Conservation (phyloP, 768 basidiomycete genomes). For the Xerocomellus amylosporus region DNA sequence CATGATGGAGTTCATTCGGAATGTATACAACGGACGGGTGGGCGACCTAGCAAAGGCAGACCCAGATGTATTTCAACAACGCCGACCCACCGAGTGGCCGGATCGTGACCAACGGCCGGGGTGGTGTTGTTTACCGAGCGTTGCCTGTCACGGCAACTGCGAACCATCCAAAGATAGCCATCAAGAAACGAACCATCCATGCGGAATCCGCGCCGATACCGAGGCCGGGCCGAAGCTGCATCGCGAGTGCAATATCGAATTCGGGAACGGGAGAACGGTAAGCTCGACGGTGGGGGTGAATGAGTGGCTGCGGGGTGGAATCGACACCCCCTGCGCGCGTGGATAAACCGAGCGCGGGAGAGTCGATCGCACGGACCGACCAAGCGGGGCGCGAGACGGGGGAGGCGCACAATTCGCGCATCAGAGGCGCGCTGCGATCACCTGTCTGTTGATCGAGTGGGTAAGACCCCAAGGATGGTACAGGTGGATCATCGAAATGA, state of each 20-base stretch:
- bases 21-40: not conserved
- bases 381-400: conserved; percentile 25
- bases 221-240: conserved; percentile 73
- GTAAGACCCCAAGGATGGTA: not conserved
- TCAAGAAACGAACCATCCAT: conserved; percentile 77
- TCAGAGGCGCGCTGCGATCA: conserved; percentile 11
- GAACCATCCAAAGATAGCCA: conserved; percentile 79
- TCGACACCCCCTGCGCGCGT: conserved; percentile 4
- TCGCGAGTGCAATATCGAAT: conserved; percentile 67
- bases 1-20: conserved; percentile 3
- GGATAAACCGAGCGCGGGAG: conserved; percentile 20
- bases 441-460: conserved; percentile 7
- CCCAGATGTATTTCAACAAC: not conserved
- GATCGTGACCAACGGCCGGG: not conserved
- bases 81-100: not conserved
- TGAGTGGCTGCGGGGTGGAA: conserved; percentile 9
- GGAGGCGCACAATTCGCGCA: conserved; percentile 15
- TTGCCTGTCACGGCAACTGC: conserved; percentile 52
- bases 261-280: conserved; percentile 44
- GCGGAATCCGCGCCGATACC: conserved; percentile 71
- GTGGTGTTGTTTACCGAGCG: conserved; percentile 12
- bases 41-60: not conserved
- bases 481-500: conserved; percentile 13
- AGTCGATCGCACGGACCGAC: conserved; percentile 29
- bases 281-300: conserved; percentile 25